Conservation (phyloP, 164 flowering plant species). For the Protea cynaroides region DNA sequence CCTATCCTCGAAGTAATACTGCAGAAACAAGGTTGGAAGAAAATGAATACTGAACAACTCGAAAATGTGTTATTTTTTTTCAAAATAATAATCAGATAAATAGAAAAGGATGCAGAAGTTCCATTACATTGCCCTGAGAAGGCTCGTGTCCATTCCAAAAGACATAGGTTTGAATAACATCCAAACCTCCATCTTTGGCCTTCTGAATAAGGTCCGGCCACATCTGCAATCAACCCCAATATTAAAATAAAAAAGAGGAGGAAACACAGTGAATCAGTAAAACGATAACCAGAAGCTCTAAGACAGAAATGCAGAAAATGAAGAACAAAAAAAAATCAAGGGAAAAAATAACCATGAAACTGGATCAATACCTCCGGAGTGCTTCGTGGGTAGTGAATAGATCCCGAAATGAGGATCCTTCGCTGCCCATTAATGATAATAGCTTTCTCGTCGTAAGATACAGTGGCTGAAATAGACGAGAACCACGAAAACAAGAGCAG, state of each 20-base stretch:
- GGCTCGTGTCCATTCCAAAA: slow-evolving; percentile 99
- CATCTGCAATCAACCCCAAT: slow-evolving; percentile 51
- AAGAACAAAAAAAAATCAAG: slow-evolving; percentile 1
- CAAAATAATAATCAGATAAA: neutral
- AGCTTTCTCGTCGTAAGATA: slow-evolving; percentile 62
- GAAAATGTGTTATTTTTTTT: neutral
- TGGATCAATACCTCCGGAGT: slow-evolving; percentile 60
- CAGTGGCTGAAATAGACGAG: slow-evolving; percentile 41
- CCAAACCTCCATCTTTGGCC: slow-evolving; percentile 93
- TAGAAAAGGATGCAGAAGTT: slow-evolving; percentile 1
- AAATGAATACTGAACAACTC: neutral
- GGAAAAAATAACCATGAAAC: slow-evolving; percentile 22
- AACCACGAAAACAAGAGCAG: slow-evolving; percentile 22
- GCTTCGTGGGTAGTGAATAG: slow-evolving; percentile 92
- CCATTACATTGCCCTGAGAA: slow-evolving; percentile 61
- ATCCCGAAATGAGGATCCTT: slow-evolving; percentile 81
- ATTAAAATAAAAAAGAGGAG: neutral
- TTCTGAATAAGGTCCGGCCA: slow-evolving; percentile 97
- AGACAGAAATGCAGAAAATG: slow-evolving; percentile 1
- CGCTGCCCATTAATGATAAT: slow-evolving; percentile 67
- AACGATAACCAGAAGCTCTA: slow-evolving; percentile 4
- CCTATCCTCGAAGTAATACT: slow-evolving; percentile 86
- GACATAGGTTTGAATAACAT: slow-evolving; percentile 93
- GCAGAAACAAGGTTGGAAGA: slow-evolving; percentile 7
- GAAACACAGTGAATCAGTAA: slow-evolving; percentile 5